These are phyloP conservation scores for Entomortierella lignicola DNA, from an alignment of 192 early-diverging fungal genomes.

Conservation along the genomic window DNA sequence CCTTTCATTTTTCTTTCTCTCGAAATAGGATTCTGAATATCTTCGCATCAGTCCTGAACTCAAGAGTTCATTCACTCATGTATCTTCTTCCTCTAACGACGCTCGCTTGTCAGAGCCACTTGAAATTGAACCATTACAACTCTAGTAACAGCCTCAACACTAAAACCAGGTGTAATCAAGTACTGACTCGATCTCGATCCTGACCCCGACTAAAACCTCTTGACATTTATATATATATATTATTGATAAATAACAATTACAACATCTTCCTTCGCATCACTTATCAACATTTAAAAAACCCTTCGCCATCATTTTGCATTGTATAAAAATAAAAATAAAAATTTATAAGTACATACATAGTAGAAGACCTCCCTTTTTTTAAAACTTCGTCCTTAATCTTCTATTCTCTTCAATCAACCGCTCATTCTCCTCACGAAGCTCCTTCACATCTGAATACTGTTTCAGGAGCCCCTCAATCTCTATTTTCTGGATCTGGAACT, in stretches of 20 bases:
- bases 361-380: background rate
- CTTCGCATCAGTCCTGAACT: background rate
- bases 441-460: slow-evolving; percentile 59
- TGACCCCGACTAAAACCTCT: background rate
- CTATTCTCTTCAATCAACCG: slow-evolving; percentile 69
- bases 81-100: background rate
- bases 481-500: slow-evolving; percentile 78
- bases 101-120: background rate
- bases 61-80: background rate
- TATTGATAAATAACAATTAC: too few species aligned
- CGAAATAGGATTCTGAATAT: slow-evolving; percentile 13
- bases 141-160: too few species aligned
- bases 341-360: background rate
- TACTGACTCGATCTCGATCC: background rate
- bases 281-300: too few species aligned
- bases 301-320: too few species aligned
- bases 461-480: slow-evolving; percentile 68
- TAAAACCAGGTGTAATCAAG: background rate
- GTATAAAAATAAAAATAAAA: background rate
- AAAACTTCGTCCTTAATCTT: slow-evolving; percentile 57
- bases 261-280: too few species aligned
- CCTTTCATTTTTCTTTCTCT: background rate
- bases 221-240: too few species aligned
- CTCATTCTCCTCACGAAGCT: slow-evolving; percentile 66
- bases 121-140: background rate